phyloP scores from a whole-genome alignment of 2,329 filamentous ascomycete species.

The Pseudopyricularia cyperi region DNA sequence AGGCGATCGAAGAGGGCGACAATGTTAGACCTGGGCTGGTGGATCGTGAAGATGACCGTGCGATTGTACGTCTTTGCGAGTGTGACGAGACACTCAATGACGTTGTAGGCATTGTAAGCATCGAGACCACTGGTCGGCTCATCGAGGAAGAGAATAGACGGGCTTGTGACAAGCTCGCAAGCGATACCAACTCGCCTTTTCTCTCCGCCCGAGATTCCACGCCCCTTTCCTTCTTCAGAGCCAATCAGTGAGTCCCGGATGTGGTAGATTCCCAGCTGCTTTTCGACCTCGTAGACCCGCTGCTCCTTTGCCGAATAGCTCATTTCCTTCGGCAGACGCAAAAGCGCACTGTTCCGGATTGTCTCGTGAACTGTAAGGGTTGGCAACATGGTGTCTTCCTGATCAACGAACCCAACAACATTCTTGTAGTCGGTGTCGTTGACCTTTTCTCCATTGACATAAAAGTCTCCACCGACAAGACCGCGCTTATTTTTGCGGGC shows the following conservation, averaged over 20 bases:
- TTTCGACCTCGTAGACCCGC: constrained; percentile 83
- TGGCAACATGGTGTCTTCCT: constrained; percentile 93
- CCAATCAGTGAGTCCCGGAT: constrained; percentile 94
- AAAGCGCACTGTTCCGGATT: constrained; percentile 82
- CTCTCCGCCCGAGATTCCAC: constrained; percentile 93
- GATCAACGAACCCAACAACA: constrained; percentile 93
- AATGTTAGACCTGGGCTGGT: constrained; percentile 96
- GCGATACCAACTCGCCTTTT: constrained; percentile 94
- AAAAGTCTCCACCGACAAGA: constrained; percentile 64
- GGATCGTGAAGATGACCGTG: constrained; percentile 96
- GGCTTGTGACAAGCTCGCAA: constrained; percentile 93
- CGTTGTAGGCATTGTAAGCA: constrained; percentile 95
- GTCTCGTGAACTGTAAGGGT: constrained; percentile 97
- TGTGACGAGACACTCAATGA: constrained; percentile 89
- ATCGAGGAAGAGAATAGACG: constrained; percentile 92
- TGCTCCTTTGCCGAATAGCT: constrained; percentile 77
- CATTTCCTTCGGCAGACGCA: constrained; percentile 91
- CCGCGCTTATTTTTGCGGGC: constrained; percentile 96
- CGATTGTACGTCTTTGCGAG: constrained; percentile 93
- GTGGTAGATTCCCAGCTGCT: constrained; percentile 84
- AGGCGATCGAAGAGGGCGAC: constrained; percentile 92
- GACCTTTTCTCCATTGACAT: constrained; percentile 86
- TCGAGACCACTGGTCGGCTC: constrained; percentile 95
- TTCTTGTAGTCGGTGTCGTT: constrained; percentile 74
- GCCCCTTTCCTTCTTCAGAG: constrained; percentile 85